Evolutionary conservation across 2,329 filamentous ascomycete species (phyloP).

Genomic region (Ophiosphaerella korrae): DNA sequence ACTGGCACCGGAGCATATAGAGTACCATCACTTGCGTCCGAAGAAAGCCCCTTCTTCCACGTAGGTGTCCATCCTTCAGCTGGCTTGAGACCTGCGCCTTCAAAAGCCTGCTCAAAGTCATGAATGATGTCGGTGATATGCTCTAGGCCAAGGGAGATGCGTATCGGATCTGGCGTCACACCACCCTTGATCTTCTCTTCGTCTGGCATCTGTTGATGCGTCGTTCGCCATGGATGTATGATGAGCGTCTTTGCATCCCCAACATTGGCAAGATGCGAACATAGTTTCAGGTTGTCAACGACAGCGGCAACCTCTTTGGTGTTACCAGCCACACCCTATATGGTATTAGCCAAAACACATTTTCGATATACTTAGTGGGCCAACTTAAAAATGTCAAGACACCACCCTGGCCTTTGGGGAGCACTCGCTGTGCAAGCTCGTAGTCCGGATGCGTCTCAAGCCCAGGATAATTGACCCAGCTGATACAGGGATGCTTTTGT

Average conservation of each 20-base stretch:
- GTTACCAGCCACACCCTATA: conserved; percentile 23
- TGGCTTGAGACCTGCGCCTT: conserved; percentile 9
- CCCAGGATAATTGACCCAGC: conserved; percentile 36
- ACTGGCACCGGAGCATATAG: conserved; percentile 20
- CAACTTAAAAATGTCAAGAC: conserved; percentile 26
- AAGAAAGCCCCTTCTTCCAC: conserved; percentile 15
- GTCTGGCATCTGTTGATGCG: conserved; percentile 31
- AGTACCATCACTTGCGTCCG: conserved; percentile 19
- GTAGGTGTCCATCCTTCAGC: conserved; percentile 18
- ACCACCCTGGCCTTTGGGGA: conserved; percentile 28
- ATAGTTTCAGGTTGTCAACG: conserved; percentile 31
- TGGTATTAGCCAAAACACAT: background rate
- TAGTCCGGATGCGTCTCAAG: conserved; percentile 26
- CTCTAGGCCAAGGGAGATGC: conserved; percentile 24
- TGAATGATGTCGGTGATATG: conserved; percentile 28
- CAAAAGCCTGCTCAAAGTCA: conserved; percentile 29
- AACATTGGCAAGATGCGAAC: conserved; percentile 30
- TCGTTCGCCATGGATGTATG: conserved; percentile 34
- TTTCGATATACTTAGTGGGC: background rate
- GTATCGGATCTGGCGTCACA: conserved; percentile 27
- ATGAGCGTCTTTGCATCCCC: conserved; percentile 39
- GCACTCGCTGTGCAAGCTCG: conserved; percentile 18
- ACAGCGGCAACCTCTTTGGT: conserved; percentile 26
- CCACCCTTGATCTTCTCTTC: conserved; percentile 28
- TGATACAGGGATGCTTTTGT: conserved; percentile 23